Percentiles rank a stretch among this genome's conserved stretches.
Evolutionary conservation across 148 eudicot species (phyloP).

Genomic region (Nyssa sinensis): DNA sequence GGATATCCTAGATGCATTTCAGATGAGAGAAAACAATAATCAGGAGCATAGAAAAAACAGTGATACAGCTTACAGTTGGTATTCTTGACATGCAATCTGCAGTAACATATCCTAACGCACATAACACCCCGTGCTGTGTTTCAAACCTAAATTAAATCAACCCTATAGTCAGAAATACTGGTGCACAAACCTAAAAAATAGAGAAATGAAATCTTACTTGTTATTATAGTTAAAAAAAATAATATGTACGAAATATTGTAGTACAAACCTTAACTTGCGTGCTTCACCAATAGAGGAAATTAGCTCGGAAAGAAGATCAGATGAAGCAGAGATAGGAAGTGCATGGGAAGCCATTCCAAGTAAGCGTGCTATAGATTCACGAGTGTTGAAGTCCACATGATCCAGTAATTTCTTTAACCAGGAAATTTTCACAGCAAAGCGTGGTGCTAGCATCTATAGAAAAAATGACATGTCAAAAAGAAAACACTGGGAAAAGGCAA

Average conservation of each 20-base stretch:
- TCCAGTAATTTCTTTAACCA: conserved; percentile 81
- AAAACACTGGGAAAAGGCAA: conserved; percentile 11
- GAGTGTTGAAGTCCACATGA: conserved; percentile 75
- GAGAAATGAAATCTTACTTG: background rate
- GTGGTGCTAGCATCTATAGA: conserved; percentile 64
- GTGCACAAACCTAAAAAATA: conserved; percentile 4
- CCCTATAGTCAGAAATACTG: conserved; percentile 13
- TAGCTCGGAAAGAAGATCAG: conserved; percentile 61
- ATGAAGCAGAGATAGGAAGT: conserved; percentile 55
- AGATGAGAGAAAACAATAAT: background rate
- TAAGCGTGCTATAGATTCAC: conserved; percentile 85
- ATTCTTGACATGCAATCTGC: conserved; percentile 68
- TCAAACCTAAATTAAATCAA: conserved; percentile 62
- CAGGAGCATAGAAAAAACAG: background rate
- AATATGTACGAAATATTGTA: background rate
- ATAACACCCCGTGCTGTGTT: conserved; percentile 74
- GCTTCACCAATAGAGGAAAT: conserved; percentile 45
- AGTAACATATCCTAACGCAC: conserved; percentile 80
- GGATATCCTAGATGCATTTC: background rate
- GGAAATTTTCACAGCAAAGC: conserved; percentile 69
- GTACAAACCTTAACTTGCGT: conserved; percentile 58
- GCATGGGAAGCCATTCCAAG: conserved; percentile 88
- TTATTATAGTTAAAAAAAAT: background rate
- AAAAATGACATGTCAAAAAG: conserved; percentile 18
- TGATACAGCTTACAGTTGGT: conserved; percentile 51